A percentile compares a stretch with the other conserved stretches of the same genome.
Conservation (phyloP, 306 rosid genomes). For the Luffa aegyptiaca region DNA sequence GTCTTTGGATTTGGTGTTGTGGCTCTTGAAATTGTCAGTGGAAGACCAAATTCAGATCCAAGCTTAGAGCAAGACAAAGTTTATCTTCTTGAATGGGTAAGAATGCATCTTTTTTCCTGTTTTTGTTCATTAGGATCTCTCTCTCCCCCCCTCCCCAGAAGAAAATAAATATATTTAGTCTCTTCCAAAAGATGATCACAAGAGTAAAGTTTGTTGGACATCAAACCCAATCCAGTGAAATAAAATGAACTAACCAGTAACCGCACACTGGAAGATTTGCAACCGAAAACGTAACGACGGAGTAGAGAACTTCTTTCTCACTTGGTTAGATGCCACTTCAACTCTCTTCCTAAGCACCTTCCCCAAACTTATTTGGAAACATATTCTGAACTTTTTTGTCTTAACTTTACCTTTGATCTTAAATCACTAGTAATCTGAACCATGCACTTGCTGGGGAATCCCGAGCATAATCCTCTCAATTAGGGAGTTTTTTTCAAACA, state of each 20-base stretch:
- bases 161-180: not conserved
- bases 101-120: not conserved
- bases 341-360: not conserved
- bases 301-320: not conserved
- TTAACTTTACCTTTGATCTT: not conserved
- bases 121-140: conserved; percentile 2
- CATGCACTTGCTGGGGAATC: not conserved
- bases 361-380: not conserved
- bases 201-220: not conserved
- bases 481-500: not conserved
- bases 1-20: conserved; percentile 85
- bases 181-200: not conserved
- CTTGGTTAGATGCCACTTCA: not conserved
- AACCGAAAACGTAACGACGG: not conserved
- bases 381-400: not conserved
- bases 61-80: conserved; percentile 45
- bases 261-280: not conserved
- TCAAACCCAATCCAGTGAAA: conserved; percentile 13
- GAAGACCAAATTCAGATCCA: conserved; percentile 57
- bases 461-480: not conserved
- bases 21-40: conserved; percentile 63
- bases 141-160: not conserved
- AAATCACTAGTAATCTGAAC: not conserved
- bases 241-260: not conserved
- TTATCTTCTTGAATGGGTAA: conserved; percentile 75